phyloP scores from a whole-genome alignment of 768 basidiomycete species.

The Hygrophoropsis aurantiaca region DNA sequence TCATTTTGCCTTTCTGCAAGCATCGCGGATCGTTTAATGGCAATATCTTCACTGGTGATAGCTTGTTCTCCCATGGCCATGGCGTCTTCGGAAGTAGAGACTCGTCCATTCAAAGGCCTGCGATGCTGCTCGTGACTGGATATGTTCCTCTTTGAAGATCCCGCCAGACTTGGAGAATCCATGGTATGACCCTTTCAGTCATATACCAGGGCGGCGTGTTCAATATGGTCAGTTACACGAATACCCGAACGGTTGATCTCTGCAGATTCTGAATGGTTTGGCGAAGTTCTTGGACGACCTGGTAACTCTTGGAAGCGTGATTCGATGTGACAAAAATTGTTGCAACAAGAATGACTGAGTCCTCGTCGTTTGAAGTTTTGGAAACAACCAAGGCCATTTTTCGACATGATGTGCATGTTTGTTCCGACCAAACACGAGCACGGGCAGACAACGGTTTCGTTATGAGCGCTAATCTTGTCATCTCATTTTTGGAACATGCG shows the following conservation, averaged over 20 bases:
- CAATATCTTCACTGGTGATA: slow-evolving; percentile 20
- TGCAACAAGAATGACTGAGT: neutral
- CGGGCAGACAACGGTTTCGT: slow-evolving; percentile 5
- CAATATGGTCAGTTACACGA: slow-evolving; percentile 6
- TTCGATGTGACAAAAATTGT: slow-evolving; percentile 14
- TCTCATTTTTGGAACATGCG: neutral
- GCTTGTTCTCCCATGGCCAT: slow-evolving; percentile 8
- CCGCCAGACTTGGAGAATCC: neutral
- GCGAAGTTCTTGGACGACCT: slow-evolving; percentile 53
- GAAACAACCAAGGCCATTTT: slow-evolving; percentile 31
- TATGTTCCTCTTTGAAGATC: neutral
- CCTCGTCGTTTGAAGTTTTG: slow-evolving; percentile 17
- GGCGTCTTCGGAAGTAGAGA: neutral
- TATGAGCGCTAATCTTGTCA: neutral
- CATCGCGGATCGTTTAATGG: slow-evolving; percentile 41
- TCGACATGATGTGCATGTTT: slow-evolving; percentile 34
- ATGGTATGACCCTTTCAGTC: too few species aligned
- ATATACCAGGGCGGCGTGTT: neutral
- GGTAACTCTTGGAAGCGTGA: neutral
- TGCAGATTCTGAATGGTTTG: slow-evolving; percentile 63
- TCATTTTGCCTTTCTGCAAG: slow-evolving; percentile 60
- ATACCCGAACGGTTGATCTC: slow-evolving; percentile 50
- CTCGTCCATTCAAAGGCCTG: too few species aligned
- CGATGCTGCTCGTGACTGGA: neutral
- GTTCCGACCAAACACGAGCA: slow-evolving; percentile 28